A percentile compares a stretch with the other conserved stretches of the same genome.
These are phyloP conservation scores for Pestalotiopsis sp. DNA, from an alignment of 2,329 filamentous ascomycete species.

Conservation along the genomic window DNA sequence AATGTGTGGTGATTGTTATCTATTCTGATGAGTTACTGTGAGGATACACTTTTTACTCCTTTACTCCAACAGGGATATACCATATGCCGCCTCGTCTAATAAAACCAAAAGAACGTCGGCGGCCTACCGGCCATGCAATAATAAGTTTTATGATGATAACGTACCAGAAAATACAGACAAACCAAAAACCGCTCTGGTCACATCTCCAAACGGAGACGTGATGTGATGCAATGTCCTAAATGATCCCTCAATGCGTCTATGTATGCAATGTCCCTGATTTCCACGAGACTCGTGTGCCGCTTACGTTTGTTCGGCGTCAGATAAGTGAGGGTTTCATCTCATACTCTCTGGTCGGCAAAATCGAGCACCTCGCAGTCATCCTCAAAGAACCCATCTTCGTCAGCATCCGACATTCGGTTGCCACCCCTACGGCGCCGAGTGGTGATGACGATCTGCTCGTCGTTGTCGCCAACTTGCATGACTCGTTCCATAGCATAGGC, in stretches of 20 bases:
- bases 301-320: background rate
- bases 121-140: constrained; percentile 8
- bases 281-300: background rate
- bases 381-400: constrained; percentile 84
- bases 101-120: constrained; percentile 13
- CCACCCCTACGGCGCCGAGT: constrained; percentile 70
- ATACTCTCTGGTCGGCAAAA: constrained; percentile 75
- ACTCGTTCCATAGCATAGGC: constrained; percentile 67
- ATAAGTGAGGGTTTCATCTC: constrained; percentile 22
- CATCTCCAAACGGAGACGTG: background rate
- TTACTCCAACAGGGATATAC: constrained; percentile 11
- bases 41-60: background rate
- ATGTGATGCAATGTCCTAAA: constrained; percentile 4
- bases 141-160: background rate
- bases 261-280: background rate
- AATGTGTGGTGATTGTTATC: background rate
- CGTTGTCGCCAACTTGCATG: constrained; percentile 60
- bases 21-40: background rate
- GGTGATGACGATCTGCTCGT: constrained; percentile 81
- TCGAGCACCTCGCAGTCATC: constrained; percentile 91
- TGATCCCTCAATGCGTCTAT: background rate
- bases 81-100: background rate
- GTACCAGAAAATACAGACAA: background rate
- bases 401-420: constrained; percentile 49
- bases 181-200: background rate